These are phyloP conservation scores for Monotropa hypopitys DNA, from an alignment of 179 eudicot genomes.

Conservation along the genomic window DNA sequence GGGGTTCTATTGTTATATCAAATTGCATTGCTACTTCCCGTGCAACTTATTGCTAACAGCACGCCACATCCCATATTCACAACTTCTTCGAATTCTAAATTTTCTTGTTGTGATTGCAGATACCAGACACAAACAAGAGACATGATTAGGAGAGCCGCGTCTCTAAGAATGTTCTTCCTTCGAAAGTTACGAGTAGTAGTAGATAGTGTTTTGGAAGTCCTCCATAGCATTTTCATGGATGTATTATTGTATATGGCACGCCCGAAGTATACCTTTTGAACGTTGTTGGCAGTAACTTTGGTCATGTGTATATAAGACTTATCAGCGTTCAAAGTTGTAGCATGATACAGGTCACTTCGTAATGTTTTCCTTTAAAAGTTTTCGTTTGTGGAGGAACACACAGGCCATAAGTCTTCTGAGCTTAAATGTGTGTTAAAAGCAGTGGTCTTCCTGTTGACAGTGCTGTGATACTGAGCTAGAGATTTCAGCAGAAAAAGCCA, in stretches of 20 bases:
- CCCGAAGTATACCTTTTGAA: no score
- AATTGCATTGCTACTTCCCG: not conserved
- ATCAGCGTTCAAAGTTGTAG: not conserved
- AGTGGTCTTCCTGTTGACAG: no score
- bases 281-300: not conserved
- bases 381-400: not conserved
- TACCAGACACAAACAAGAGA: not conserved
- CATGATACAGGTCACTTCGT: not conserved
- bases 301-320: not conserved
- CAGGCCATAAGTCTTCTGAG: not conserved
- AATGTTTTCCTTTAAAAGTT: not conserved
- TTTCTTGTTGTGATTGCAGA: not conserved
- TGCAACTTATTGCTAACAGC: not conserved
- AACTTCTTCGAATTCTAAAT: not conserved
- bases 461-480: no score
- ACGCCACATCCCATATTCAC: not conserved
- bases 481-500: no score
- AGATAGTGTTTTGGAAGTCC: not conserved
- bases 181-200: not conserved
- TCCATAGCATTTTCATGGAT: not conserved
- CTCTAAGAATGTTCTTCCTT: not conserved
- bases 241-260: not conserved
- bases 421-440: not conserved
- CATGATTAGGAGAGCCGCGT: not conserved
- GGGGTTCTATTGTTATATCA: not conserved